Evolutionary conservation across 306 rosid genomes (phyloP).

Genomic region (Erythrophleum fordii): DNA sequence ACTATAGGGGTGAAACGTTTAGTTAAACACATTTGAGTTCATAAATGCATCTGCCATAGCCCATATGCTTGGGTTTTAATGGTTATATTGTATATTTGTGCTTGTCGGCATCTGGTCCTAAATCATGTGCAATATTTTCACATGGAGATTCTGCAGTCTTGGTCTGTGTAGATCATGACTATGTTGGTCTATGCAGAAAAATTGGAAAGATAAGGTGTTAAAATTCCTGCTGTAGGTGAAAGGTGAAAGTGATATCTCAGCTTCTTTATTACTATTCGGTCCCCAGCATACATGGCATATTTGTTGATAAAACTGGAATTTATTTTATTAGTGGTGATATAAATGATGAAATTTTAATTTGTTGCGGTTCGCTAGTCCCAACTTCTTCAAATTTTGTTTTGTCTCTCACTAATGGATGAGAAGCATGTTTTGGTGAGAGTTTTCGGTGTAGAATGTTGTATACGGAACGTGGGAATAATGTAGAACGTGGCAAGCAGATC

Average conservation of each 20-base stretch:
- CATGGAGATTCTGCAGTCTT: constrained; percentile 11
- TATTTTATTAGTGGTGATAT: background rate
- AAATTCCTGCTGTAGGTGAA: constrained; percentile 34
- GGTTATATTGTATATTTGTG: background rate
- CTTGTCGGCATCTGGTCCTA: background rate
- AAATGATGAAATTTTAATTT: background rate
- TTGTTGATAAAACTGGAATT: constrained; percentile 16
- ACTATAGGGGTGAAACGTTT: background rate
- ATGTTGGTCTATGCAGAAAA: background rate
- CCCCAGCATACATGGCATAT: constrained; percentile 38
- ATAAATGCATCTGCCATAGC: constrained; percentile 4
- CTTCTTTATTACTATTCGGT: constrained; percentile 31
- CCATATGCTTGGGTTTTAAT: background rate
- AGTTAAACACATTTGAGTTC: background rate
- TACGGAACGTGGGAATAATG: no score
- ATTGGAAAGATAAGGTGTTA: constrained; percentile 22
- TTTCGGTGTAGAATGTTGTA: no score
- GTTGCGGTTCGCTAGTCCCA: background rate
- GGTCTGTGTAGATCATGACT: background rate
- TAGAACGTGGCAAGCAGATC: no score
- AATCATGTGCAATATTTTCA: background rate
- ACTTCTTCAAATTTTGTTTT: background rate
- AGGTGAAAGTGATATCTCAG: constrained; percentile 44
- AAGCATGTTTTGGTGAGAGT: background rate
- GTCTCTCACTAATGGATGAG: background rate